phyloP scores from a whole-genome alignment of 2,329 filamentous ascomycete species.

The Curvularia eragrostidis region DNA sequence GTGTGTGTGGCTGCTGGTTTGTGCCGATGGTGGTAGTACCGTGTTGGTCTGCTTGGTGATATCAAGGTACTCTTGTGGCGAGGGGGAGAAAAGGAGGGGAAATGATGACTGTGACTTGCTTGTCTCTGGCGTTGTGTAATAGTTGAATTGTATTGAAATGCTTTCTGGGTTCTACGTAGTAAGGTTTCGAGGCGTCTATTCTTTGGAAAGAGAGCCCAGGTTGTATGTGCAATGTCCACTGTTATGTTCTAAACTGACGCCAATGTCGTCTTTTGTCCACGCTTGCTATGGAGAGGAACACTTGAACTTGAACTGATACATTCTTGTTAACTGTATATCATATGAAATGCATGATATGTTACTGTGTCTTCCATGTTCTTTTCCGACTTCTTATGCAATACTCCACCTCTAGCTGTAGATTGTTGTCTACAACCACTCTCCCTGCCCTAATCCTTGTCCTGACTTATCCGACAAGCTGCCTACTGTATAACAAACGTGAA shows the following conservation, averaged over 20 bases:
- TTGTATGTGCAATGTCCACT: too few relatives aligned
- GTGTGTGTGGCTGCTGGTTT: background rate
- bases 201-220: background rate
- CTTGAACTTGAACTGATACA: background rate
- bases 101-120: background rate
- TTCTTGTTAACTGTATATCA: background rate
- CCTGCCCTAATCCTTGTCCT: background rate
- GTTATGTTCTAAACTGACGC: background rate
- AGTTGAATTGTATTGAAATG: background rate
- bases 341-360: background rate
- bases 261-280: background rate
- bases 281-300: background rate
- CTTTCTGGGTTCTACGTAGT: background rate
- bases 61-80: slow-evolving; percentile 5
- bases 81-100: background rate
- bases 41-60: slow-evolving; percentile 2
- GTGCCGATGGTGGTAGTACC: slow-evolving; percentile 1
- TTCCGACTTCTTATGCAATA: background rate
- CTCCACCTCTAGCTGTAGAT: background rate
- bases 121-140: background rate
- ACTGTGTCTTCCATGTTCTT: background rate
- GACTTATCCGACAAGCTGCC: background rate
- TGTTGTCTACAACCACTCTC: background rate
- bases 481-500: too few relatives aligned
- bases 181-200: background rate